These are phyloP conservation scores for Ensete glaucum DNA, from an alignment of 176 grass and related monocot species.

Conservation along the genomic window DNA sequence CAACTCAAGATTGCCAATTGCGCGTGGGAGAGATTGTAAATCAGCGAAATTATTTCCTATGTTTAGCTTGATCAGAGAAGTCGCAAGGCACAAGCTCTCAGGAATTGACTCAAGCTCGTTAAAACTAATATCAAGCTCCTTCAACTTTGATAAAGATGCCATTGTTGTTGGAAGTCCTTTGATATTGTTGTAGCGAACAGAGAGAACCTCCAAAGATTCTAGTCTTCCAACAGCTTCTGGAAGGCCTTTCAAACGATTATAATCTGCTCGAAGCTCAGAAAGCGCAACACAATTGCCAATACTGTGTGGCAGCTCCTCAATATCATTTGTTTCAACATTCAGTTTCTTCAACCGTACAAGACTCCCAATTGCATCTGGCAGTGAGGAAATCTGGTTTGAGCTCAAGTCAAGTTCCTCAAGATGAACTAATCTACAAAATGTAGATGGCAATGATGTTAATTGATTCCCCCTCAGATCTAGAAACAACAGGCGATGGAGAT, in stretches of 20 bases:
- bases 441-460: constrained; percentile 49
- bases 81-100: constrained; percentile 85
- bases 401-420: constrained; percentile 91
- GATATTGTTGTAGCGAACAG: constrained; percentile 85
- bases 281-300: constrained; percentile 76
- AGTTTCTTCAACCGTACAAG: constrained; percentile 69
- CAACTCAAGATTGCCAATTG: constrained; percentile 96
- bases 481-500: constrained; percentile 62
- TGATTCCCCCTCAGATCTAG: constrained; percentile 78
- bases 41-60: constrained; percentile 90
- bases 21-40: constrained; percentile 65
- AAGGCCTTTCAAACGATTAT: constrained; percentile 84
- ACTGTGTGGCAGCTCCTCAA: constrained; percentile 90
- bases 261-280: constrained; percentile 60
- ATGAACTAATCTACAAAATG: constrained; percentile 53
- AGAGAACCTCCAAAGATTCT: constrained; percentile 70
- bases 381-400: constrained; percentile 48
- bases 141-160: constrained; percentile 80
- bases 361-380: constrained; percentile 75
- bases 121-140: constrained; percentile 89
- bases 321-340: constrained; percentile 59
- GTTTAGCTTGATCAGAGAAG: constrained; percentile 85
- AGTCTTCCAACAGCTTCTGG: constrained; percentile 94
- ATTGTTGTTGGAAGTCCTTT: constrained; percentile 94
- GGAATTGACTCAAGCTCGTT: constrained; percentile 89